These are phyloP conservation scores for Malus asiatica DNA, from an alignment of 306 rosid species.

Conservation along the genomic window DNA sequence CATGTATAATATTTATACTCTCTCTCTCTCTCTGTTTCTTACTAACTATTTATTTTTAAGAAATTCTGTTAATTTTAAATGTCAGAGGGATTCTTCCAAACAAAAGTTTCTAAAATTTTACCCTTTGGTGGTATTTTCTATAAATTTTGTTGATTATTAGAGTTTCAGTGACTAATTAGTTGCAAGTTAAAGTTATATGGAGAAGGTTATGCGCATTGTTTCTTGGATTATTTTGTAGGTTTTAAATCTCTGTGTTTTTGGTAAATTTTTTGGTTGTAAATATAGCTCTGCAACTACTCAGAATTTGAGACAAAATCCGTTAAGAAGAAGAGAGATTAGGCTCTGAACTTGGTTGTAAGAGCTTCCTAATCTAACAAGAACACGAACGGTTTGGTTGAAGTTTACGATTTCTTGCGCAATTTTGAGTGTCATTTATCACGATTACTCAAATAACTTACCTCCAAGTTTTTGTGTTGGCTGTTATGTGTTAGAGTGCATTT, in stretches of 20 bases:
- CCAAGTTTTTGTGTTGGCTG: background rate
- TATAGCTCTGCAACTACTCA: background rate
- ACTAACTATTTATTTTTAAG: background rate
- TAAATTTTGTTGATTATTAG: background rate
- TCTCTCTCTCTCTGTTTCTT: background rate
- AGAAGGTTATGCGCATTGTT: background rate
- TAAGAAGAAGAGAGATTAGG: background rate
- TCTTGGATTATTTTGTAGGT: background rate
- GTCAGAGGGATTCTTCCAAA: background rate
- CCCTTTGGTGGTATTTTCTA: background rate
- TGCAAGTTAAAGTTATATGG: background rate
- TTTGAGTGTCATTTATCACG: background rate
- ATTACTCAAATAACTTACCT: background rate
- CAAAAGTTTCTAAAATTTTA: background rate
- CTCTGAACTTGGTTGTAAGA: background rate
- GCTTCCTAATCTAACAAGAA: background rate
- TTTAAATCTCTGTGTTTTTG: background rate
- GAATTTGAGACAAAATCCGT: background rate
- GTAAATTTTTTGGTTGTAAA: background rate
- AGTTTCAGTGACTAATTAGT: background rate
- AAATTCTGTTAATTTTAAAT: background rate
- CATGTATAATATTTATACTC: conserved; percentile 47
- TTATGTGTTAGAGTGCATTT: background rate
- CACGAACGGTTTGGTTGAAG: background rate
- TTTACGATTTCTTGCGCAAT: background rate